These are phyloP conservation scores for Clarireedia homoeocarpa DNA, from an alignment of 2,329 filamentous ascomycete species.

Conservation along the genomic window DNA sequence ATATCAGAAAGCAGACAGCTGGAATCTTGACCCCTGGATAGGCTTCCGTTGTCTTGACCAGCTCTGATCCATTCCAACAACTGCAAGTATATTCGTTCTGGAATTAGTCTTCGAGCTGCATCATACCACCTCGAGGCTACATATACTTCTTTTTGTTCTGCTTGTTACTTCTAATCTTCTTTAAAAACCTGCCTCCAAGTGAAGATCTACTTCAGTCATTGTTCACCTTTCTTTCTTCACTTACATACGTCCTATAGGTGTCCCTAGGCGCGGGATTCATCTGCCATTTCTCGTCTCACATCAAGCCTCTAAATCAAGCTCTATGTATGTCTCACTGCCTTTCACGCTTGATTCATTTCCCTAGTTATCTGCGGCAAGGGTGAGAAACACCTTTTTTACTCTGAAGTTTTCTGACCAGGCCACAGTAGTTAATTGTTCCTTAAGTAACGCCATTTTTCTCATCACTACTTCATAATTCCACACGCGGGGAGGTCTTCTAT, in stretches of 20 bases:
- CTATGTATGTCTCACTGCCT: conserved; percentile 1
- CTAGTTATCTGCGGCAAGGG: not conserved
- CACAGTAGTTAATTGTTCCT: not conserved
- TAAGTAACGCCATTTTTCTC: not conserved
- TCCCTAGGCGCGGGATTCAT: not conserved
- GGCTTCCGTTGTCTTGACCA: not conserved
- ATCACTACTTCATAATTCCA: not conserved
- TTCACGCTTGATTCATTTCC: not conserved
- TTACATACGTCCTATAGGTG: not conserved
- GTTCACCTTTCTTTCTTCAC: not conserved
- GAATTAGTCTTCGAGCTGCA: too few species aligned
- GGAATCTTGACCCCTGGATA: not conserved
- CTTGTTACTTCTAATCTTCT: not conserved
- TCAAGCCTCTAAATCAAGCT: not conserved
- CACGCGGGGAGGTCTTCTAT: not conserved
- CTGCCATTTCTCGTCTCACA: not conserved
- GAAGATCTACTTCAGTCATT: not conserved
- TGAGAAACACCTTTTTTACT: not conserved
- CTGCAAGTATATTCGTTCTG: not conserved
- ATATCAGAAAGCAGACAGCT: not conserved
- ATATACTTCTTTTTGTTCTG: not conserved
- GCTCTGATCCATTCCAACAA: not conserved
- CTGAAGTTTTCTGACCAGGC: not conserved
- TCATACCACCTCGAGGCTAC: too few species aligned
- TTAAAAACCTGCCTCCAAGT: not conserved